These are phyloP conservation scores for Brassica napus DNA, from an alignment of 345 rosid genomes.

Conservation along the genomic window DNA sequence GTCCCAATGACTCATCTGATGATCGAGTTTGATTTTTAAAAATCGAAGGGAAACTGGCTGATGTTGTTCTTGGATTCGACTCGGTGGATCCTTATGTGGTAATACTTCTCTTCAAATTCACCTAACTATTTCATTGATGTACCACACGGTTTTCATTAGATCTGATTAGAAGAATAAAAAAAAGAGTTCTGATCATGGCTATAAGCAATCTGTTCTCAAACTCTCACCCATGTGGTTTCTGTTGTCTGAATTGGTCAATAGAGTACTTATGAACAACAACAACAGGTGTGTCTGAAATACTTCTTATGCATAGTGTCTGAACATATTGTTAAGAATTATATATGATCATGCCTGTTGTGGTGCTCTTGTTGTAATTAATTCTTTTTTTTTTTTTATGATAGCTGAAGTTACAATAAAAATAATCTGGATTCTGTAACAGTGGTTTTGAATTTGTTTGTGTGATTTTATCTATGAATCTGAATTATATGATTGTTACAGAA, in stretches of 20 bases:
- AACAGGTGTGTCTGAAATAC: constrained; percentile 8
- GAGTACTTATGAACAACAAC: neutral
- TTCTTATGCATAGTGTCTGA: neutral
- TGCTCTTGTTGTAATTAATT: no score
- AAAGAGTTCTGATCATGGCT: neutral
- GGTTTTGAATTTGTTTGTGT: neutral
- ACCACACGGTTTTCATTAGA: neutral
- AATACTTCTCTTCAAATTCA: constrained; percentile 19
- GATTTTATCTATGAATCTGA: neutral
- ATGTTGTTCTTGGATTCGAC: constrained; percentile 91
- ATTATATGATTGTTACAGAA: constrained; percentile 48
- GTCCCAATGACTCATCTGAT: constrained; percentile 22
- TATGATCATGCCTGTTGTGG: no score
- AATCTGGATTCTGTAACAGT: neutral
- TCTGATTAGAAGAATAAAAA: neutral
- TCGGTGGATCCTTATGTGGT: constrained; percentile 87
- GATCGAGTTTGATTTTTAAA: neutral
- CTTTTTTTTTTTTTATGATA: neutral
- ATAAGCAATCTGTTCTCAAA: constrained; percentile 3
- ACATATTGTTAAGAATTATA: neutral
- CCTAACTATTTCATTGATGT: neutral
- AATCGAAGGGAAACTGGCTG: constrained; percentile 66
- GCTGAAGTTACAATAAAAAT: neutral
- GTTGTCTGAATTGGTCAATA: constrained; percentile 8
- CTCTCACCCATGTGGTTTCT: constrained; percentile 6